Conservation (phyloP, 768 basidiomycete genomes). For the Cystobasidium onofrii region DNA sequence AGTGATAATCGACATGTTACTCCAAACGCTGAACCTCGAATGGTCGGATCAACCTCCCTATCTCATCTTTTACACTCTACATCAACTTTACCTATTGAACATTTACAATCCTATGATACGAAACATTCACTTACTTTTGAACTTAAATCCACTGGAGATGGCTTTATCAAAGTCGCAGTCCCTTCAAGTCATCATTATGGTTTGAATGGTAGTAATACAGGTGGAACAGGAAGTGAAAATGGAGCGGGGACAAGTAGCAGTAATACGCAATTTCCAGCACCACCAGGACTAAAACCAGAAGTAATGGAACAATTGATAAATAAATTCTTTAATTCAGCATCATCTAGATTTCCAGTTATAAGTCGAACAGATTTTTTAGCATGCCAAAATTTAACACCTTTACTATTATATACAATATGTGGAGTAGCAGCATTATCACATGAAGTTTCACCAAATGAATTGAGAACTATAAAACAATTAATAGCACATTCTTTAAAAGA, state of each 20-base stretch:
- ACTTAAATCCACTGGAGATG: slow-evolving; percentile 72
- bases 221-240: not conserved
- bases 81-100: slow-evolving; percentile 69
- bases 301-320: slow-evolving; percentile 45
- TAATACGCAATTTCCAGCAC: not conserved
- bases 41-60: slow-evolving; percentile 76
- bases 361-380: slow-evolving; percentile 80
- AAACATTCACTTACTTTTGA: slow-evolving; percentile 83
- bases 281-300: slow-evolving; percentile 20
- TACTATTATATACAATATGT: slow-evolving; percentile 88
- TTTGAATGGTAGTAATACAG: not conserved
- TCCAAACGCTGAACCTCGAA: slow-evolving; percentile 44
- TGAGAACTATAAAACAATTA: slow-evolving; percentile 76
- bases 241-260: not conserved
- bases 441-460: slow-evolving; percentile 72
- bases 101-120: slow-evolving; percentile 78
- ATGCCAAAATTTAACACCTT: slow-evolving; percentile 61
- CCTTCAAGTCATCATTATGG: slow-evolving; percentile 13
- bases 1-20: slow-evolving; percentile 17
- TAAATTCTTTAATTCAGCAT: slow-evolving; percentile 73
- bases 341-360: slow-evolving; percentile 80
- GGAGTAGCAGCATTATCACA: slow-evolving; percentile 75
- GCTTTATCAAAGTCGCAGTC: slow-evolving; percentile 65
- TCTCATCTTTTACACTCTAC: slow-evolving; percentile 83
- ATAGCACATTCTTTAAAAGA: slow-evolving; percentile 79